phyloP scores from a whole-genome alignment of 768 basidiomycete species.

The Tremella fuciformis region DNA sequence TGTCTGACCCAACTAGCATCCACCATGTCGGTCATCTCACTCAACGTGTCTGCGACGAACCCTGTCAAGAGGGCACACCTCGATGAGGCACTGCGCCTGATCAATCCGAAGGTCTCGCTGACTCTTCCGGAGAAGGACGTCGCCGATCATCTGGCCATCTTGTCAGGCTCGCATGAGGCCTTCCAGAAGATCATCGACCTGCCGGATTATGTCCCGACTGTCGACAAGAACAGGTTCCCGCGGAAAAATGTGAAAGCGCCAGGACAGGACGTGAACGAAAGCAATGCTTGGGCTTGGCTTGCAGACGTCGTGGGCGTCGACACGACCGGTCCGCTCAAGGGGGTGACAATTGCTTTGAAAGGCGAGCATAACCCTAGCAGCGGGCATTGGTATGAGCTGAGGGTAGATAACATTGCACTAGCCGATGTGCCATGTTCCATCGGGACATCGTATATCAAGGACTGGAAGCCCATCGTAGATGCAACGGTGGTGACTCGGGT shows the following conservation, averaged over 20 bases:
- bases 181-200: slow-evolving; percentile 1
- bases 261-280: slow-evolving; percentile 19
- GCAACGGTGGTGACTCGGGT: slow-evolving; percentile 56
- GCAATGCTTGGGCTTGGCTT: slow-evolving; percentile 23
- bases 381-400: neutral
- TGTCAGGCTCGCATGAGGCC: neutral
- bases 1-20: neutral
- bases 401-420: slow-evolving; percentile 50
- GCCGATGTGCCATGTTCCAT: slow-evolving; percentile 55
- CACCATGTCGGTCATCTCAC: slow-evolving; percentile 11
- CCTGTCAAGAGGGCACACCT: neutral
- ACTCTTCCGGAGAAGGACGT: neutral
- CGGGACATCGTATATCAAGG: slow-evolving; percentile 52
- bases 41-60: slow-evolving; percentile 8
- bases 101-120: neutral
- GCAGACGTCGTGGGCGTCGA: neutral
- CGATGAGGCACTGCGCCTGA: no score
- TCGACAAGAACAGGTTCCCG: slow-evolving; percentile 6
- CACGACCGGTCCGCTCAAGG: slow-evolving; percentile 33
- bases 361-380: slow-evolving; percentile 19
- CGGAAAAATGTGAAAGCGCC: slow-evolving; percentile 9
- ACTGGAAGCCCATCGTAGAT: slow-evolving; percentile 49
- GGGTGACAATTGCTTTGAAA: slow-evolving; percentile 43
- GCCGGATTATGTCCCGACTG: slow-evolving; percentile 7
- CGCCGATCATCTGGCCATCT: slow-evolving; percentile 2